Conservation (phyloP, 768 basidiomycete species). For the Rhizopogon roseolus region DNA sequence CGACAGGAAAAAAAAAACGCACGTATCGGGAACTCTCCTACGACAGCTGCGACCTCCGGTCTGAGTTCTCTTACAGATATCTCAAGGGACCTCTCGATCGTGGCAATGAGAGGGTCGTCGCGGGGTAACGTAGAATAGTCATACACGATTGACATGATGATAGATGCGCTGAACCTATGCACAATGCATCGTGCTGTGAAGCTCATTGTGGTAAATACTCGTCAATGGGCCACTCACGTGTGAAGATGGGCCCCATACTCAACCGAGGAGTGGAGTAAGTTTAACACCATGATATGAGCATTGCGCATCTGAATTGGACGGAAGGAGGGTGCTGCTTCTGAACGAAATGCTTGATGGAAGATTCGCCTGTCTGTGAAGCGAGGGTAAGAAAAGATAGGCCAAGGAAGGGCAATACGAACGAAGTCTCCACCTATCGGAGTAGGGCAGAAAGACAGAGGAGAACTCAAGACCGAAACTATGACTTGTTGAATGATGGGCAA, state of each 20-base stretch:
- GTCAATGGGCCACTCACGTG: conserved; percentile 5
- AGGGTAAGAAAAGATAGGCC: neutral
- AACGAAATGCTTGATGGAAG: conserved; percentile 33
- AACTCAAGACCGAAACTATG: conserved; percentile 21
- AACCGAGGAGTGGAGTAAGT: conserved; percentile 17
- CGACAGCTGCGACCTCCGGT: no score
- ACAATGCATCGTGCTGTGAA: neutral
- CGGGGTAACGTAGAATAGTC: conserved; percentile 11
- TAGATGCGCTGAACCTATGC: conserved; percentile 15
- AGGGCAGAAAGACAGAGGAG: conserved; percentile 18
- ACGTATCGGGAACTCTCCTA: no score
- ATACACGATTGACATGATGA: conserved; percentile 20
- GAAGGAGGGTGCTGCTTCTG: conserved; percentile 22
- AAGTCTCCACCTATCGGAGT: conserved; percentile 23
- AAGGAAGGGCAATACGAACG: conserved; percentile 3
- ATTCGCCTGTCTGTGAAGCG: conserved; percentile 17
- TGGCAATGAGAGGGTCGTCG: conserved; percentile 16
- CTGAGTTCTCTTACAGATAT: conserved; percentile 10
- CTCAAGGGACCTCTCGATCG: conserved; percentile 9
- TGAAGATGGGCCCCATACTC: conserved; percentile 18
- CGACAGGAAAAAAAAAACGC: neutral
- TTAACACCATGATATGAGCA: conserved; percentile 23
- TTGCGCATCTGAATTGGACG: conserved; percentile 30
- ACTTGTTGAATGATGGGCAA: neutral
- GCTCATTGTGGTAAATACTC: neutral